Evolutionary conservation across 208 protist genomes (phyloP).

Genomic region (Blastocrithidia nonstop): DNA sequence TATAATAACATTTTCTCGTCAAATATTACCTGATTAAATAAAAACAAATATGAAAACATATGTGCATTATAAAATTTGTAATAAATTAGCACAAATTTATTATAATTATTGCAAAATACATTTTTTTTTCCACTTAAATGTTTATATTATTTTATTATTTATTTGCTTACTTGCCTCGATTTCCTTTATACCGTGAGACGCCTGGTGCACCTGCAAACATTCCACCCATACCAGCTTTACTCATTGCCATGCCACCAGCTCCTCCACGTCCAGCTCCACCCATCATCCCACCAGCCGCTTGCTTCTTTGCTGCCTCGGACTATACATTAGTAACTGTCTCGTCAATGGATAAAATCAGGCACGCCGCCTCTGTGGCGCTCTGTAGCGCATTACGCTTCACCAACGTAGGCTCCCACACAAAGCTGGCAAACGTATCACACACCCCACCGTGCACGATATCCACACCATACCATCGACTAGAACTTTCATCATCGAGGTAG

Average conservation of each 20-base stretch:
- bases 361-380: slow-evolving; percentile 98
- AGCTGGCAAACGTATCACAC: slow-evolving; percentile 94
- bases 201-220: slow-evolving; percentile 84
- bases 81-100: too few relatives aligned
- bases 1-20: too few relatives aligned
- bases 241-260: slow-evolving; percentile 71
- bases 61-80: neutral
- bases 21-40: neutral
- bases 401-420: slow-evolving; percentile 99
- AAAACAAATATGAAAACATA: slow-evolving; percentile 1
- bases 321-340: slow-evolving; percentile 96
- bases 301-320: slow-evolving; percentile 81
- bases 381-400: slow-evolving; percentile 98
- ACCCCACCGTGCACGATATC: slow-evolving; percentile 97
- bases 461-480: slow-evolving; percentile 93
- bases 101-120: neutral
- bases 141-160: neutral
- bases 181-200: slow-evolving; percentile 75
- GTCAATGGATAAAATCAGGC: slow-evolving; percentile 99
- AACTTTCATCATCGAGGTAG: slow-evolving; percentile 22
- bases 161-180: slow-evolving; percentile 41
- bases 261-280: slow-evolving; percentile 27
- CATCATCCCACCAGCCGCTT: slow-evolving; percentile 53
- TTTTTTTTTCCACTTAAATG: neutral
- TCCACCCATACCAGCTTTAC: slow-evolving; percentile 83